Base-by-base conservation (phyloP, 2,329 filamentous ascomycete species). In the Biscogniauxia marginata region DNA sequence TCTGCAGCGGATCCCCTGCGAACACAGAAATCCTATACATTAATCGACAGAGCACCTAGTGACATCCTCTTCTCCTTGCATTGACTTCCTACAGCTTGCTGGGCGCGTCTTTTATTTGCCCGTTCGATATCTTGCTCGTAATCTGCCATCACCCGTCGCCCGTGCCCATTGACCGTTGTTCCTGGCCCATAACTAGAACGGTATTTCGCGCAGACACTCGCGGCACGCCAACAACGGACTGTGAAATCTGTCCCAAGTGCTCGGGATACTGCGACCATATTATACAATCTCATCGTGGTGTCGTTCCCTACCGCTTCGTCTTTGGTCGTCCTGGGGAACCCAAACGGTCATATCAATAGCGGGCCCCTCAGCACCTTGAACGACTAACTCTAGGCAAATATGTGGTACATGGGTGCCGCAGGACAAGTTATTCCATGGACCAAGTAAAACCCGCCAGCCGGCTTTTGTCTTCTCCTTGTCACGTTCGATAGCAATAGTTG, bases 381-480 rank as follows among this genome's bases (percentile, higher is more conserved):
- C 30, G 30, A 39, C 20, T 5, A 19, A 22, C 34, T 6, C 19
- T 34, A 20, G 16, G 18, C 22, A 34, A 30, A 19, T 30, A 25
- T 30, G 48, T 34, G 46, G 54, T 54, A 44, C 62, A 60, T 60
- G 50, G 54, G 48, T 59, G 49, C 53, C 54, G 52, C 62, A 48
- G 46, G 50, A 50, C 5, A 56, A 63, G 54, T 53, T 57, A 60
- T 69, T 67, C 68, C 65, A 70, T 70, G 67, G 68, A 70, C 66
- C 63, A 59, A 64, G 62, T 63, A 64, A 62, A 63, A 54, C 62
- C 59, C 57, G 59, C 56, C 43, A 58, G 55, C 52, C 57, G 57
- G 56, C 58, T 64, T 43, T 54, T 59, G 57, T 63, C 60, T 61
- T 60, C 64, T 57, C 55, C 59, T 58, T 61, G 61, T 56, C 60